These are phyloP conservation scores for Talaromyces ruber DNA, from an alignment of 495 filamentous ascomycete species.

Conservation along the genomic window DNA sequence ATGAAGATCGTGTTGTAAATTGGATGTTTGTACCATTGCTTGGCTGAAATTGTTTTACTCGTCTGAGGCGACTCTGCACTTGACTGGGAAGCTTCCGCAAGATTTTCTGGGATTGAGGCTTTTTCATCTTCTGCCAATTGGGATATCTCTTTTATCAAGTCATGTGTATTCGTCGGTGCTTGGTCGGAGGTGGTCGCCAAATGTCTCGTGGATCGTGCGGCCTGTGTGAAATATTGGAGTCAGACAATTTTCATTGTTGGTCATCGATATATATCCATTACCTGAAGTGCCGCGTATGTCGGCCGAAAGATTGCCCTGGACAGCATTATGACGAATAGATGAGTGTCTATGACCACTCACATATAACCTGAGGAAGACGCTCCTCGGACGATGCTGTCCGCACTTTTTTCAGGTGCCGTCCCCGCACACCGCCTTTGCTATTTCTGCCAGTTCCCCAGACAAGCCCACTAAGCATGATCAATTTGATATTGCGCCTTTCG, in stretches of 20 bases:
- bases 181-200: constrained; percentile 1
- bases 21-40: neutral
- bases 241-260: neutral
- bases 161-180: neutral
- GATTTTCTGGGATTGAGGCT: neutral
- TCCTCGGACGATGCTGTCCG: neutral
- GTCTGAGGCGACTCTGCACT: neutral
- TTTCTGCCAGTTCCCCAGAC: neutral
- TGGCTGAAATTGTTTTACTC: neutral
- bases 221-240: neutral
- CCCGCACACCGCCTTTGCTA: neutral
- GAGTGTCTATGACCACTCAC: neutral
- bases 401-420: neutral
- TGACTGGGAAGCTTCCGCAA: neutral
- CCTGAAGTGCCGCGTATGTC: neutral
- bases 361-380: neutral
- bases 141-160: neutral
- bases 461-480: neutral
- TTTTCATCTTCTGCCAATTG: neutral
- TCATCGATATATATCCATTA: neutral
- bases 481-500: neutral
- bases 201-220: neutral
- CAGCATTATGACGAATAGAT: neutral
- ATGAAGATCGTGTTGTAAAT: neutral
- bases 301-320: neutral